phyloP scores from a whole-genome alignment of 179 eudicot species.

The Camellia oleifera region DNA sequence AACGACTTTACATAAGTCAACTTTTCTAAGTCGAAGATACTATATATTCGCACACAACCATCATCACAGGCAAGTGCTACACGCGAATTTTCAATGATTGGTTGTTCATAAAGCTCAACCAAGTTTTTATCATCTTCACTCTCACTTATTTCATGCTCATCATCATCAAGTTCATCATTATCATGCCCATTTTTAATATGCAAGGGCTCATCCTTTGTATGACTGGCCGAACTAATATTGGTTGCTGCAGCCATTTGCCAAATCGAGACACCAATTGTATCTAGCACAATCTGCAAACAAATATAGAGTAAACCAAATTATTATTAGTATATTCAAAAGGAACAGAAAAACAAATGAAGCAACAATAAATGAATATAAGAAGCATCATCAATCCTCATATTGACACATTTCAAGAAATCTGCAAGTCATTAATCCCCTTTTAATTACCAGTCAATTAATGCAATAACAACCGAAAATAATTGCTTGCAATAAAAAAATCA shows the following conservation, averaged over 20 bases:
- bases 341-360: background rate
- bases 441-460: background rate
- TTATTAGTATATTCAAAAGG: background rate
- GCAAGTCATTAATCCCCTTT: background rate
- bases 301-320: background rate
- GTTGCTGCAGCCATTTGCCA: slow-evolving; percentile 95
- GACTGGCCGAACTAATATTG: background rate
- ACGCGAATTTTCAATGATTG: slow-evolving; percentile 27
- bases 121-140: slow-evolving; percentile 55
- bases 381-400: background rate
- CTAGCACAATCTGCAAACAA: slow-evolving; percentile 64
- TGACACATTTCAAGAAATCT: background rate
- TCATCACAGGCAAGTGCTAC: slow-evolving; percentile 95
- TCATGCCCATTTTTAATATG: slow-evolving; percentile 49
- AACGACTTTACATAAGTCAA: slow-evolving; percentile 55
- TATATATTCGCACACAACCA: slow-evolving; percentile 81
- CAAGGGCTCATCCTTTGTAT: slow-evolving; percentile 20
- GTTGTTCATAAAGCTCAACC: slow-evolving; percentile 43
- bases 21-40: slow-evolving; percentile 44
- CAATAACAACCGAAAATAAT: background rate
- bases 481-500: background rate
- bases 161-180: slow-evolving; percentile 27
- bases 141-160: slow-evolving; percentile 49
- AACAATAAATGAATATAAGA: background rate
- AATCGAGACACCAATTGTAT: slow-evolving; percentile 74